Base-by-base conservation (phyloP, 1,139 yeast genomes). In the Scheffersomyces cryptocercus region DNA sequence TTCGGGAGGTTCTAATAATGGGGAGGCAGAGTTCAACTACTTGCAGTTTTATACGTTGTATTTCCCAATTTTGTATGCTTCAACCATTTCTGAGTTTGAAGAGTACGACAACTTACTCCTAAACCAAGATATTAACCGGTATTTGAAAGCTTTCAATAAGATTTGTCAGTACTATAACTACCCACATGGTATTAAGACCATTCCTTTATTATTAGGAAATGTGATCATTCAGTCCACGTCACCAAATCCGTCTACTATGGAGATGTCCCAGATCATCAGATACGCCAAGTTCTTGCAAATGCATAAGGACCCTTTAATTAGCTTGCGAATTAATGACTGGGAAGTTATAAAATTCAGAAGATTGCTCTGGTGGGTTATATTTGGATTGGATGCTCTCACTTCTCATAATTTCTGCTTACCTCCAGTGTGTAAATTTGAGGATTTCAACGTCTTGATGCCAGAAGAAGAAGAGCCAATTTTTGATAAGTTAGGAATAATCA, bases 281-380 rank as follows among this genome's bases (percentile, higher is more conserved):
- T 77, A 79, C 50, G 83, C 85, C 1, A 82, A 81, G 54, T 67
- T 77, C 40, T 63, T 80, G 29, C 81, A 79, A 43, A 61, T 82
- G 40, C 81, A 82, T 52, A 74, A 82, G 54, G 88, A 82, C 52
- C 88, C 88, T 0, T 68, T 75, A 3, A 58, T 70, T 1, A 71
- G 76, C 37, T 74, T 81, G 43, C 68, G 76, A 24, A 71, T 81
- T 28, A 64, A 70, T 11, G 78, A 79, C 49, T 64, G 71, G 56
- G 72, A 70, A 42, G 68, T 74, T 10, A 71, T 81, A 4, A 81
- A 79, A 46, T 68, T 75, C 40, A 68, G 84, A 56, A 67, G 87
- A 53, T 56, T 80, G 42, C 57, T 82, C 13, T 82, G 87, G 86
- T 82, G 86, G 85, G 81, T 80, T 31, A 79, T 82, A 5, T 81